phyloP scores from a whole-genome alignment of 2,329 filamentous ascomycete genomes.

The Colletotrichum cereale region DNA sequence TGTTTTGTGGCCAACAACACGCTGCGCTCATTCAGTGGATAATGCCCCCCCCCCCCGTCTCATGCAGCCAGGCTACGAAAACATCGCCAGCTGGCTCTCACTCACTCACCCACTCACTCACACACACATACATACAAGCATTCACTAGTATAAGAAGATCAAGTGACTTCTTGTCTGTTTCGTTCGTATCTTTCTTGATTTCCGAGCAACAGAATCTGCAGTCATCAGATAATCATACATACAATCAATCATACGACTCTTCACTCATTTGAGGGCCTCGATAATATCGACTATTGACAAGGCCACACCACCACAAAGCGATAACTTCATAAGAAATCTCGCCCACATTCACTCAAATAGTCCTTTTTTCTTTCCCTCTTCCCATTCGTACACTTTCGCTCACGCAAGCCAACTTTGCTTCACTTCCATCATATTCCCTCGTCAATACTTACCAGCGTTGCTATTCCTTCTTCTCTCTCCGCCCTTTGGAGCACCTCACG shows the following conservation, averaged over 20 bases:
- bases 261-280: constrained; percentile 24
- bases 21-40: constrained; percentile 36
- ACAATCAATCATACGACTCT: constrained; percentile 2
- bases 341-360: constrained; percentile 20
- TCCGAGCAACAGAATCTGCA: constrained; percentile 13
- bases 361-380: too few species aligned
- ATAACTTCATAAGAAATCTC: neutral
- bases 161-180: constrained; percentile 30
- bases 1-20: constrained; percentile 35
- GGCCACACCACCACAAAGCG: neutral
- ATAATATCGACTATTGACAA: constrained; percentile 4
- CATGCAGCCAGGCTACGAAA: constrained; percentile 36
- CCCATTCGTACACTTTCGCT: neutral
- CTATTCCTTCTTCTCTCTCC: neutral
- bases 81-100: constrained; percentile 37
- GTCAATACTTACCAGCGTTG: neutral
- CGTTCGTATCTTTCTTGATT: neutral
- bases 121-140: neutral
- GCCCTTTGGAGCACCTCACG: constrained; percentile 9
- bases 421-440: neutral
- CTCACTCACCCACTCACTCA: neutral
- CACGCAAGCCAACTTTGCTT: neutral
- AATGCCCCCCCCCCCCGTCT: neutral
- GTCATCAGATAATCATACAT: neutral
- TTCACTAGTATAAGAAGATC: constrained; percentile 35